Evolutionary conservation across 140 eudicot genomes (phyloP).

Genomic region (Erigeron philadelphicus): DNA sequence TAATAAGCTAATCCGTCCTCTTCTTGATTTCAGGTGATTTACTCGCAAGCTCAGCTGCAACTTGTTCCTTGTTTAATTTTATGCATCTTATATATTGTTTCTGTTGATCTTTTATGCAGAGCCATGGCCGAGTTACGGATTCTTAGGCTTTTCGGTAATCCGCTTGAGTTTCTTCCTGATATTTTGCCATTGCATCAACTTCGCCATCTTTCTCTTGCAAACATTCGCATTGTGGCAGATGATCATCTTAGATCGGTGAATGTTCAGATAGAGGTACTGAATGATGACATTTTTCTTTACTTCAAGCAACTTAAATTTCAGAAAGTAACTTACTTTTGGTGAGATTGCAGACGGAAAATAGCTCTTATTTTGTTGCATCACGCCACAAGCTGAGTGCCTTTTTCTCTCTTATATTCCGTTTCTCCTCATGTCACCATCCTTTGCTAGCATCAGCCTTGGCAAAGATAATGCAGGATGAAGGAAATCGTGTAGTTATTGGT

Average conservation of each 20-base stretch:
- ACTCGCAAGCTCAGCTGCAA: slow-evolving; percentile 6
- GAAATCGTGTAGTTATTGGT: slow-evolving; percentile 83
- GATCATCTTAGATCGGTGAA: slow-evolving; percentile 76
- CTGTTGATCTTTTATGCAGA: slow-evolving; percentile 40
- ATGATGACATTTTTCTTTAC: neutral
- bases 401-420: slow-evolving; percentile 93
- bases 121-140: slow-evolving; percentile 93
- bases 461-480: slow-evolving; percentile 93
- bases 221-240: slow-evolving; percentile 86
- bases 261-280: slow-evolving; percentile 87
- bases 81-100: slow-evolving; percentile 6
- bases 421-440: slow-evolving; percentile 98
- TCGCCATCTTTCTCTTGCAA: slow-evolving; percentile 96
- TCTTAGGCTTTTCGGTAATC: slow-evolving; percentile 91
- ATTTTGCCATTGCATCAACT: slow-evolving; percentile 83
- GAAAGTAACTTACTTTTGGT: slow-evolving; percentile 22
- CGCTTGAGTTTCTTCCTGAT: slow-evolving; percentile 98
- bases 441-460: slow-evolving; percentile 95
- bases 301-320: slow-evolving; percentile 5
- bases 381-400: slow-evolving; percentile 94
- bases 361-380: slow-evolving; percentile 94
- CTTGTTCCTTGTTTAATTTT: slow-evolving; percentile 9
- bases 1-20: slow-evolving; percentile 96
- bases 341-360: slow-evolving; percentile 77
- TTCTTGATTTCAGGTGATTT: slow-evolving; percentile 90